These are phyloP conservation scores for Calvatia gigantea DNA, from an alignment of 768 basidiomycete genomes.

Conservation along the genomic window DNA sequence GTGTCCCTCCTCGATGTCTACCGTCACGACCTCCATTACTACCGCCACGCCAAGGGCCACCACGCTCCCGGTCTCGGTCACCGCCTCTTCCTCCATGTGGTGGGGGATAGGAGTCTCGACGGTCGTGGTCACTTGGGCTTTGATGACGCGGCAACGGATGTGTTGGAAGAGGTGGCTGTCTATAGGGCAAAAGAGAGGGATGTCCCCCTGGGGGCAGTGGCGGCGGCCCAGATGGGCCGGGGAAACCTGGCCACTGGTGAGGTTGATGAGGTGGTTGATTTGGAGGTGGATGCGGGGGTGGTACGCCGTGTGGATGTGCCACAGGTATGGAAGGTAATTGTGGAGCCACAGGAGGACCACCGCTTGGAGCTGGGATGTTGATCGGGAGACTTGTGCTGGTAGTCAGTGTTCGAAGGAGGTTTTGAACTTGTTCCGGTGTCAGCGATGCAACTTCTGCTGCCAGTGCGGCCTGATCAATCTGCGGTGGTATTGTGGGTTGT, in stretches of 20 bases:
- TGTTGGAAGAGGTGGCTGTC: constrained; percentile 10
- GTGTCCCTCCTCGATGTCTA: constrained; percentile 18
- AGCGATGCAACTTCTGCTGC: constrained; percentile 71
- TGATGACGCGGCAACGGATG: constrained; percentile 18
- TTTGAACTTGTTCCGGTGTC: constrained; percentile 73
- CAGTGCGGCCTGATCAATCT: constrained; percentile 41
- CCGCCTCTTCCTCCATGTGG: constrained; percentile 35
- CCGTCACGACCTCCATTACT: constrained; percentile 29
- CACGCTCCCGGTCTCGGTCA: constrained; percentile 28
- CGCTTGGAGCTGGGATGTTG: constrained; percentile 20
- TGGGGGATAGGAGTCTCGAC: constrained; percentile 27
- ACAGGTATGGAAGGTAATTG: constrained; percentile 13
- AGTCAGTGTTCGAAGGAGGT: constrained; percentile 58
- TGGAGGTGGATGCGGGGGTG: constrained; percentile 13
- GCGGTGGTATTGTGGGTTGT: constrained; percentile 15
- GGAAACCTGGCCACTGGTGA: constrained; percentile 4
- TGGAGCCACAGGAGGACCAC: constrained; percentile 12
- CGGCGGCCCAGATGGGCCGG: constrained; percentile 9
- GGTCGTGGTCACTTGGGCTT: constrained; percentile 16
- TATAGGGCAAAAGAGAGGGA: constrained; percentile 3
- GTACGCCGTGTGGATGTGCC: constrained; percentile 15
- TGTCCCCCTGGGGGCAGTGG: constrained; percentile 12
- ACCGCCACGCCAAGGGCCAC: constrained; percentile 27
- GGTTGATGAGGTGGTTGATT: constrained; percentile 12
- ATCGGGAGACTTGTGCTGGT: constrained; percentile 25